Conservation (phyloP, 441 rosid genomes). For the Erysimum cheiri region DNA sequence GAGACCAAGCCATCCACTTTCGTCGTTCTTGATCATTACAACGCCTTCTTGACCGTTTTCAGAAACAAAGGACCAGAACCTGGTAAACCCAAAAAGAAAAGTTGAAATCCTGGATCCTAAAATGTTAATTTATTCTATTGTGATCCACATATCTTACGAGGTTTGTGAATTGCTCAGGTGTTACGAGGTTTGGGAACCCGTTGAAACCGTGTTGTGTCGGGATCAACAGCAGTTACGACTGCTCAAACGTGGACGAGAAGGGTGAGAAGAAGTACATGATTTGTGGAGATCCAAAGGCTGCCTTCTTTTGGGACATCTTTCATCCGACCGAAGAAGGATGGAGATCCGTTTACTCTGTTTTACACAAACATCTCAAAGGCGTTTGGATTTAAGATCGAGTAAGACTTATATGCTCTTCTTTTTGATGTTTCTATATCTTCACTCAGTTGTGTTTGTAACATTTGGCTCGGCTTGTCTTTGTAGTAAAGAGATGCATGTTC, state of each 20-base stretch:
- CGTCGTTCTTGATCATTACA: constrained; percentile 61
- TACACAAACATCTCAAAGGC: constrained; percentile 27
- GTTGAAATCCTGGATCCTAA: neutral
- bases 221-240: constrained; percentile 9
- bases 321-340: constrained; percentile 45
- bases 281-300: constrained; percentile 40
- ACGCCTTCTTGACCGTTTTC: constrained; percentile 53
- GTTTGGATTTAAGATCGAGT: constrained; percentile 30
- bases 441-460: constrained; percentile 16
- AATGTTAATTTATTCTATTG: neutral
- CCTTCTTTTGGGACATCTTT: constrained; percentile 44
- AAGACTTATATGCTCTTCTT: neutral
- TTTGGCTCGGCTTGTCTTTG: constrained; percentile 4
- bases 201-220: constrained; percentile 45
- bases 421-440: constrained; percentile 14
- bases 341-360: constrained; percentile 41
- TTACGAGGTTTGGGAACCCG: constrained; percentile 33
- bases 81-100: constrained; percentile 33
- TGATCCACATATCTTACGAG: neutral
- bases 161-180: constrained; percentile 23
- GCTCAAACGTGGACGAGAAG: constrained; percentile 41
- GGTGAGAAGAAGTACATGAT: constrained; percentile 36
- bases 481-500: constrained; percentile 2
- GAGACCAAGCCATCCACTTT: constrained; percentile 49
- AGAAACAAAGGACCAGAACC: constrained; percentile 30